These are phyloP conservation scores for Hsuehochloa calcarea DNA, from an alignment of 176 grass and related monocot genomes.

Conservation along the genomic window DNA sequence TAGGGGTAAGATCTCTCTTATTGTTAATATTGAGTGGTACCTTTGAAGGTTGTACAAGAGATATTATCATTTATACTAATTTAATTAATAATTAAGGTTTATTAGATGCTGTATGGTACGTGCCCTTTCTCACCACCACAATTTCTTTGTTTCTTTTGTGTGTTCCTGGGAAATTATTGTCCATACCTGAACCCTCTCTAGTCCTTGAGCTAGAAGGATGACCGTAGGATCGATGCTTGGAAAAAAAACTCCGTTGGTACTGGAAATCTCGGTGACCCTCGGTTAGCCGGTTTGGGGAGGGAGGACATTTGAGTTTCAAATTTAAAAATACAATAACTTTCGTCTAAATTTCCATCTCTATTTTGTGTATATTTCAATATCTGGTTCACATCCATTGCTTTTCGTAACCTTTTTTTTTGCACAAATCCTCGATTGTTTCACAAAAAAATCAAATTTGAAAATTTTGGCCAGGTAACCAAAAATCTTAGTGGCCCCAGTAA, in stretches of 20 bases:
- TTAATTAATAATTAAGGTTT: too few relatives aligned
- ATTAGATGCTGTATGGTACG: not conserved
- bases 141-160: not conserved
- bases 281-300: not conserved
- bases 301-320: not conserved
- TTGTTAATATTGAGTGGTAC: too few relatives aligned
- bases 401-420: not conserved
- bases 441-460: not conserved
- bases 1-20: too few relatives aligned
- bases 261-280: too few relatives aligned
- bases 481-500: not conserved
- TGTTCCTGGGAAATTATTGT: not conserved
- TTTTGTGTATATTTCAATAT: not conserved
- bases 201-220: not conserved
- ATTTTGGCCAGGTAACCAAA: not conserved
- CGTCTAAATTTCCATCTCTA: not conserved
- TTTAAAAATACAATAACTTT: not conserved
- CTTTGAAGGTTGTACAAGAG: too few relatives aligned
- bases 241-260: not conserved
- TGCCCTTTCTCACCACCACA: not conserved
- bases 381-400: not conserved
- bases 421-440: not conserved
- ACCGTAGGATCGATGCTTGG: not conserved
- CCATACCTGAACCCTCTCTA: not conserved
- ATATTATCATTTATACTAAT: too few relatives aligned